phyloP scores from a whole-genome alignment of 2,329 filamentous ascomycete species.

The Dendryphion nanum region DNA sequence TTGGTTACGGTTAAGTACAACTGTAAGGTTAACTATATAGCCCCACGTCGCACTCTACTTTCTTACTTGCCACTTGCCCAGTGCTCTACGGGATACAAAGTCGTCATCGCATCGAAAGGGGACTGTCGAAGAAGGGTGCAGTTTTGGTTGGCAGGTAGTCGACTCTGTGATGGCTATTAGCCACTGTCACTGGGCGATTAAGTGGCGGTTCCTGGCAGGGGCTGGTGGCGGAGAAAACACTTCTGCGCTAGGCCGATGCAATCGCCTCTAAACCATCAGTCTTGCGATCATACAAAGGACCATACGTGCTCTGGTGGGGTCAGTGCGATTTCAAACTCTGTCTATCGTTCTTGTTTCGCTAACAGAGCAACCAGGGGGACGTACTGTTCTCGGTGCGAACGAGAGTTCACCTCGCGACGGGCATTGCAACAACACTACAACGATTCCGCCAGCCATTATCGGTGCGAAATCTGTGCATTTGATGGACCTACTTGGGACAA shows the following conservation, averaged over 20 bases:
- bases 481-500: constrained; percentile 10
- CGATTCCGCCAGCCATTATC: constrained; percentile 9
- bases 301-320: constrained; percentile 1
- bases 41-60: no score
- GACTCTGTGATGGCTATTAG: no score
- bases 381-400: not conserved
- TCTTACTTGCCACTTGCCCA: no score
- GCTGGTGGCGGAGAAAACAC: not conserved
- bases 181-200: not conserved
- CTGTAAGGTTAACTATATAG: no score
- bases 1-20: no score
- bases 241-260: not conserved
- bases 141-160: no score
- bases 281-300: not conserved
- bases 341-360: not conserved
- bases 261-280: not conserved
- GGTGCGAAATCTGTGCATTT: constrained; percentile 9
- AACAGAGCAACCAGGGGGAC: not conserved
- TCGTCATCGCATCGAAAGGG: no score
- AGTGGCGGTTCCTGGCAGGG: not conserved
- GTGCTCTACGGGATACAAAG: no score
- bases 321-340: not conserved
- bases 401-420: not conserved
- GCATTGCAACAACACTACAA: constrained; percentile 6
- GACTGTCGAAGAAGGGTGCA: no score